phyloP scores from a whole-genome alignment of 139 green algal genomes.

The Trebouxia sp. region DNA sequence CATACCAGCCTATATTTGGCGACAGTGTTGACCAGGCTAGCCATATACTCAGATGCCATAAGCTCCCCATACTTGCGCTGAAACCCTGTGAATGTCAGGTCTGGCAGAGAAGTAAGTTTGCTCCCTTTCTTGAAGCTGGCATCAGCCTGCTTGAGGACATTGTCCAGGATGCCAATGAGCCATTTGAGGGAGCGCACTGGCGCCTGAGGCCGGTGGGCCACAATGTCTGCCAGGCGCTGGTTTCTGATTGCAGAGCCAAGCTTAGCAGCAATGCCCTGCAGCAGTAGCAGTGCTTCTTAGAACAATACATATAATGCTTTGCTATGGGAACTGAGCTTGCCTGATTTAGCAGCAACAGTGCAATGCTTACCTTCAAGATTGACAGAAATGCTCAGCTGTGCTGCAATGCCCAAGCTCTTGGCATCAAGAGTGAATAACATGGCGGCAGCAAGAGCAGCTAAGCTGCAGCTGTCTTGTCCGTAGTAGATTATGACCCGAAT shows the following conservation, averaged over 20 bases:
- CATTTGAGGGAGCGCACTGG: conserved; percentile 10
- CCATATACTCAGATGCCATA: conserved; percentile 19
- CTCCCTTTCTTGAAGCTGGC: background rate
- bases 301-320: no score
- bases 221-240: conserved; percentile 15
- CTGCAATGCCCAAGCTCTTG: no score
- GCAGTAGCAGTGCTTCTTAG: background rate
- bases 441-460: no score
- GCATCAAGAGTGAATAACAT: no score
- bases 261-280: conserved; percentile 8
- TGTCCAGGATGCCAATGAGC: background rate
- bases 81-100: background rate
- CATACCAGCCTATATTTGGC: conserved; percentile 8
- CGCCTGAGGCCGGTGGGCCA: conserved; percentile 12
- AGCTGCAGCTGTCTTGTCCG: no score
- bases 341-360: no score
- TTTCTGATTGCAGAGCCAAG: background rate
- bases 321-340: no score
- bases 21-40: conserved; percentile 8
- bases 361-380: no score
- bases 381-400: no score
- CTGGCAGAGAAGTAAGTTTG: background rate
- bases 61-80: conserved; percentile 23
- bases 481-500: no score
- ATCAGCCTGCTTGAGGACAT: background rate